Evolutionary conservation across 345 rosid species (phyloP).

Genomic region (Boechera retrofracta): DNA sequence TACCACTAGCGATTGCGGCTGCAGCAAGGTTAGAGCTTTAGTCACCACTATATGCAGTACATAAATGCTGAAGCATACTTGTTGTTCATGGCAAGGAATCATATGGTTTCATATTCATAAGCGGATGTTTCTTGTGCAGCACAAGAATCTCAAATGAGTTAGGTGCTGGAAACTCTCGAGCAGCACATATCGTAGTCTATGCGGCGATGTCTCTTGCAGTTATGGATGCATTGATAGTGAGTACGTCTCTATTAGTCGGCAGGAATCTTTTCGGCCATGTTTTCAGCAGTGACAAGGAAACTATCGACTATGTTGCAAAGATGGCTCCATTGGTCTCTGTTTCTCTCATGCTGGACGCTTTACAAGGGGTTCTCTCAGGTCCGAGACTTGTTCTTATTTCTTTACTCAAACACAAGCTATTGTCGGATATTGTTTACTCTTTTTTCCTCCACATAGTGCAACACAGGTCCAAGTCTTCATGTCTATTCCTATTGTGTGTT

Average conservation of each 20-base stretch:
- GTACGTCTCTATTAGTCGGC: conserved; percentile 51
- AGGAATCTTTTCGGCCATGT: conserved; percentile 62
- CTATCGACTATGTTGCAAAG: conserved; percentile 63
- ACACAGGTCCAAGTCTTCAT: neutral
- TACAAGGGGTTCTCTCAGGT: conserved; percentile 83
- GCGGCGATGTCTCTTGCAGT: conserved; percentile 51
- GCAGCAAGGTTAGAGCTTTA: conserved; percentile 62
- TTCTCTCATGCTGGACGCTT: conserved; percentile 64
- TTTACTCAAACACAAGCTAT: conserved; percentile 11
- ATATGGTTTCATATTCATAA: conserved; percentile 30
- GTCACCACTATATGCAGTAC: neutral
- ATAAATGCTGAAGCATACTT: conserved; percentile 1
- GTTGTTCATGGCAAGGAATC: neutral
- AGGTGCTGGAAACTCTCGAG: conserved; percentile 71
- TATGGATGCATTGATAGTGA: conserved; percentile 48
- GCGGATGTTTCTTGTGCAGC: conserved; percentile 36
- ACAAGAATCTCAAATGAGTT: conserved; percentile 71
- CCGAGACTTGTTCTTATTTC: neutral
- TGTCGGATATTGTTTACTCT: neutral
- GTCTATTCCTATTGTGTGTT: neutral
- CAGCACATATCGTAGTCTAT: conserved; percentile 55
- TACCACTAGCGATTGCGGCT: conserved; percentile 62
- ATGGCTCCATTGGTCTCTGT: conserved; percentile 75
- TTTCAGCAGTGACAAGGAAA: conserved; percentile 76
- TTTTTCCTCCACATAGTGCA: neutral